These are phyloP conservation scores for Citrus cavaleriei DNA, from an alignment of 345 rosid genomes.

Conservation along the genomic window DNA sequence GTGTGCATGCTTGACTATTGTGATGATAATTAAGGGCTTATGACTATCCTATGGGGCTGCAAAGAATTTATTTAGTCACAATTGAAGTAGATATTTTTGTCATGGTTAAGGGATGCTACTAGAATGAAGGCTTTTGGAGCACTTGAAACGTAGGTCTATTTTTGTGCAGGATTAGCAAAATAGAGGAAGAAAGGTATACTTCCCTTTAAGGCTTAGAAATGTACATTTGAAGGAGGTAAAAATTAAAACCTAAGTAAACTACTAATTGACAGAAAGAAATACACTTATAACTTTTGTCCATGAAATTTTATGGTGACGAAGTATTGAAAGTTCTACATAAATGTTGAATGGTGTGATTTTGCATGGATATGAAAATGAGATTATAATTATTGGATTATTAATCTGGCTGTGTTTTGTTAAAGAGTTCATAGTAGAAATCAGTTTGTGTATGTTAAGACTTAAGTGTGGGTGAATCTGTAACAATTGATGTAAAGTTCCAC, in stretches of 20 bases:
- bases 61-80: neutral
- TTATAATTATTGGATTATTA: neutral
- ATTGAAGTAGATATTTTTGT: neutral
- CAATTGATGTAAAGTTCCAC: neutral
- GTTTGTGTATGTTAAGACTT: neutral
- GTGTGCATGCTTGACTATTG: neutral
- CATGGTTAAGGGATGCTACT: neutral
- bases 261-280: neutral
- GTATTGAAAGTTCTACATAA: neutral
- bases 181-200: neutral
- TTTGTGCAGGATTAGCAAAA: neutral
- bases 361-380: neutral
- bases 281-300: neutral
- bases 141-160: neutral
- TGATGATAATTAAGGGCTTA: neutral
- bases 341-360: neutral
- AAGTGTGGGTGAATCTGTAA: neutral
- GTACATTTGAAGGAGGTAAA: neutral
- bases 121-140: neutral
- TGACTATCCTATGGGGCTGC: neutral
- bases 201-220: neutral
- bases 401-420: neutral
- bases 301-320: neutral
- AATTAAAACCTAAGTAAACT: neutral
- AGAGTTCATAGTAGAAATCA: neutral